Evolutionary conservation across 2,329 filamentous ascomycete species (phyloP).

Genomic region (Daldinia sp.): DNA sequence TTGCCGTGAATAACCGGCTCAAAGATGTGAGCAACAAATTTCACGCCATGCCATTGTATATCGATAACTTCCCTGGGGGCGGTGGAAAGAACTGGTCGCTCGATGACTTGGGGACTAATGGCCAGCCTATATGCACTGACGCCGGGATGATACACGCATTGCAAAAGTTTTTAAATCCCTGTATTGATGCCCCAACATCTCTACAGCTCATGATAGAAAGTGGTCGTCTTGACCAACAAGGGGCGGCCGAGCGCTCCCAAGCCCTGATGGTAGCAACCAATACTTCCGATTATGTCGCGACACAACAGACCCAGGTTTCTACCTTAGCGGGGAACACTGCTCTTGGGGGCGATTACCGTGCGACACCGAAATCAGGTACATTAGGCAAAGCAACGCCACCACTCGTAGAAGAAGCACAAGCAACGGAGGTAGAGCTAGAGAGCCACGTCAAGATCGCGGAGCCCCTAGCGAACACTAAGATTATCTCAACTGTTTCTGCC

Average conservation of each 20-base stretch:
- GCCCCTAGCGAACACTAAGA: constrained; percentile 64
- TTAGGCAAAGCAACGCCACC: constrained; percentile 15
- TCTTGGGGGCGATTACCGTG: constrained; percentile 42
- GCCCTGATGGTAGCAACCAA: constrained; percentile 40
- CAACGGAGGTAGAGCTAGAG: constrained; percentile 43
- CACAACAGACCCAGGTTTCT: constrained; percentile 27
- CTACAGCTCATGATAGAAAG: constrained; percentile 59
- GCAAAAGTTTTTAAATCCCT: constrained; percentile 61
- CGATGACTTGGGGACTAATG: constrained; percentile 59
- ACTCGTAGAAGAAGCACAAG: constrained; percentile 9
- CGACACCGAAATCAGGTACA: constrained; percentile 38
- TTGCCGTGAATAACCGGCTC: constrained; percentile 65
- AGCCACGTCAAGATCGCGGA: constrained; percentile 55
- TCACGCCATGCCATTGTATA: constrained; percentile 80
- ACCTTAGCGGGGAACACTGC: constrained; percentile 42
- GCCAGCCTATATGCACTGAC: constrained; percentile 54
- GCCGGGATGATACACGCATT: constrained; percentile 60
- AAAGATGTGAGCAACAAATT: constrained; percentile 73
- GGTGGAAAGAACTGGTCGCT: constrained; percentile 74
- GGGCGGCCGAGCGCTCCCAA: constrained; percentile 49
- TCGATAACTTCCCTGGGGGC: constrained; percentile 71
- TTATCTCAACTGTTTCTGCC: constrained; percentile 83
- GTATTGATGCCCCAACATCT: constrained; percentile 53
- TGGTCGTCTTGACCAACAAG: constrained; percentile 53
- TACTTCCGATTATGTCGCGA: constrained; percentile 29